phyloP scores from a whole-genome alignment of 345 rosid species.

The Erucastrum elatum region DNA sequence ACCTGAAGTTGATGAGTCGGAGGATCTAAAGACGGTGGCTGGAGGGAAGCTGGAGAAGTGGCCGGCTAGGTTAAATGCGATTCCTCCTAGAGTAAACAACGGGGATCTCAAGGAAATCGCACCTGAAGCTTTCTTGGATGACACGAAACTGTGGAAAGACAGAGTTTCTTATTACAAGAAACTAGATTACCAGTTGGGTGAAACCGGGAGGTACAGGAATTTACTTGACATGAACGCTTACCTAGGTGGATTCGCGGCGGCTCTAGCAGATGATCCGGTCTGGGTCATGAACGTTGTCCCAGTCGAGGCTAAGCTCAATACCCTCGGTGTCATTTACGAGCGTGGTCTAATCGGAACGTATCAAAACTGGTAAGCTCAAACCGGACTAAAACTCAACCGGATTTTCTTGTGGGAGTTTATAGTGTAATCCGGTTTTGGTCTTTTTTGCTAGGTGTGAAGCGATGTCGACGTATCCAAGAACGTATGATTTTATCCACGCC shows the following conservation, averaged over 20 bases:
- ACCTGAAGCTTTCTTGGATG: slow-evolving; percentile 47
- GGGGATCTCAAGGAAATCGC: slow-evolving; percentile 60
- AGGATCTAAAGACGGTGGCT: slow-evolving; percentile 52
- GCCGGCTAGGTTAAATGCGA: slow-evolving; percentile 68
- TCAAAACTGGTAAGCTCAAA: slow-evolving; percentile 69
- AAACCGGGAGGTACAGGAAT: slow-evolving; percentile 79
- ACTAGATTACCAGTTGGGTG: slow-evolving; percentile 62
- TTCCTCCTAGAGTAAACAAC: slow-evolving; percentile 78
- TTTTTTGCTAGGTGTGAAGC: slow-evolving; percentile 51
- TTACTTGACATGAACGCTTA: slow-evolving; percentile 81
- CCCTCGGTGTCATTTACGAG: slow-evolving; percentile 80
- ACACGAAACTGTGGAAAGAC: slow-evolving; percentile 67
- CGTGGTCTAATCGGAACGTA: slow-evolving; percentile 93
- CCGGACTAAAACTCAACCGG: background rate
- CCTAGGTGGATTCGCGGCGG: slow-evolving; percentile 88
- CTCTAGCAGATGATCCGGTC: slow-evolving; percentile 67
- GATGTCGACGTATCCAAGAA: slow-evolving; percentile 96
- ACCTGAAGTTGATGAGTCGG: slow-evolving; percentile 62
- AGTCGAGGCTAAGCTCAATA: slow-evolving; percentile 56
- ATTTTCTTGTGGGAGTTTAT: background rate
- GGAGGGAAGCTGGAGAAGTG: slow-evolving; percentile 70
- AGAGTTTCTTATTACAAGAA: slow-evolving; percentile 73
- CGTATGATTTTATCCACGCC: slow-evolving; percentile 87
- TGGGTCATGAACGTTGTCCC: slow-evolving; percentile 90
- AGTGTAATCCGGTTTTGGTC: background rate